Evolutionary conservation across 306 rosid species (phyloP), one percentile per base, ranked within the genome.

Genomic region (Malus sieversii): DNA sequence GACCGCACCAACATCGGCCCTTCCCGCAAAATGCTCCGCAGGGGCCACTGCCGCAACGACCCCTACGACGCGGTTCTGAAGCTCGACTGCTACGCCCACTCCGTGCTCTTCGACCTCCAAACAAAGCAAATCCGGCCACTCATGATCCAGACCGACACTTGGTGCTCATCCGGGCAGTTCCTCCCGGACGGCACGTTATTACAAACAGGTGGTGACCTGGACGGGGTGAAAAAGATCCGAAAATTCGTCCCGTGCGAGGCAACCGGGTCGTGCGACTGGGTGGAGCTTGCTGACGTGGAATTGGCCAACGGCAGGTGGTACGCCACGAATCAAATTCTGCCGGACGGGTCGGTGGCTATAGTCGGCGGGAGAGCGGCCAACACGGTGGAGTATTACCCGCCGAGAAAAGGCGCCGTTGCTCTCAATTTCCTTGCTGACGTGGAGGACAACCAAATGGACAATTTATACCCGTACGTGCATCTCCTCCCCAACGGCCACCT

Each of bases 141-240:
- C 13, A 93, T 63, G 79, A 84, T 93, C 79, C 85, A 84, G 64
- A 90, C 98, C 10, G 98, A 93, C 83, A 93, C 98, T 2, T 93
- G 98, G 98, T 93, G 98, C 87, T 93, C 98, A 0, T 91, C 98
- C 11, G 98, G 96, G 1, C 93, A 90, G 75, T 93, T 93, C 71
- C 91, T 93, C 68, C 89, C 98, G 0, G 81, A 93, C 77, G 97
- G 98, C 2, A 77, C 97, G 0, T 88, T 93, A 5, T 46, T 93
- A 13, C 97, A 91, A 33, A 90, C 97, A 10, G 98, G 98, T 0
- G 98, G 98, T 2, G 98, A 84, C 70, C 14, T 82, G 19, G 98
- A 91, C 83, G 98, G 98, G 15, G 14, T 84, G 1, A 83, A 71
- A 46, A 93, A 89, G 87, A 79, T 91, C 77, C 86, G 98, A 3